These are phyloP conservation scores for Microcos paniculata DNA, from an alignment of 345 rosid species.

Conservation along the genomic window DNA sequence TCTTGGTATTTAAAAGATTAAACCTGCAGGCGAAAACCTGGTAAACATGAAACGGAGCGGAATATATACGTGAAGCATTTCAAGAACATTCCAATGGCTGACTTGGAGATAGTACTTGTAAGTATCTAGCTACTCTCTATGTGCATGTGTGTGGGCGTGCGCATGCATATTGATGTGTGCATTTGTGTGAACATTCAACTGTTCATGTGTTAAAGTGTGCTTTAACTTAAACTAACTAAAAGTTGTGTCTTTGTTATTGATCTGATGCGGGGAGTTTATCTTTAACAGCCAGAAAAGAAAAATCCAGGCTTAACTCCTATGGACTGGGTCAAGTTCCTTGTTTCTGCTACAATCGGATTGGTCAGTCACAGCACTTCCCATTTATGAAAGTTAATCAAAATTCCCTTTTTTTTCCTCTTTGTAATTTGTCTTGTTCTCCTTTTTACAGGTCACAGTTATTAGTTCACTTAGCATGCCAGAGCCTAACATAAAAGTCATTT, in stretches of 20 bases:
- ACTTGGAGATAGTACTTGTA: conserved; percentile 89
- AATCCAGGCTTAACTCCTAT: conserved; percentile 83
- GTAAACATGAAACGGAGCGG: conserved; percentile 41
- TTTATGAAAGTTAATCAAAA: not conserved
- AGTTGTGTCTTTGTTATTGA: not conserved
- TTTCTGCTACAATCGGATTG: conserved; percentile 72
- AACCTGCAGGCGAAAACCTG: conserved; percentile 44
- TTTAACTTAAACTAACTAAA: not conserved
- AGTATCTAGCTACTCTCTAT: conserved; percentile 24
- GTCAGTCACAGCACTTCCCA: conserved; percentile 35
- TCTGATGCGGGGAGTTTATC: conserved; percentile 9
- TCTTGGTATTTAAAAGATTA: not conserved
- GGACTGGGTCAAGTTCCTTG: conserved; percentile 88
- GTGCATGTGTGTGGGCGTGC: not conserved
- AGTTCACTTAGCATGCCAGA: conserved; percentile 60
- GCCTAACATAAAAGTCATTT: conserved; percentile 63
- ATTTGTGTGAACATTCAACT: no score
- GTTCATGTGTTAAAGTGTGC: not conserved
- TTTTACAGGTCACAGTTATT: conserved; percentile 49
- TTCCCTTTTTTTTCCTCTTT: not conserved
- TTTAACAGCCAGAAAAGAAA: conserved; percentile 78
- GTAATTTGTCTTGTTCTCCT: not conserved
- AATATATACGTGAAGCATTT: conserved; percentile 72
- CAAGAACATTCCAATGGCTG: conserved; percentile 84
- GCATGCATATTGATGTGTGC: no score